Evolutionary conservation across 2,329 filamentous ascomycete species (phyloP).

Genomic region (Raffaelea arxii): DNA sequence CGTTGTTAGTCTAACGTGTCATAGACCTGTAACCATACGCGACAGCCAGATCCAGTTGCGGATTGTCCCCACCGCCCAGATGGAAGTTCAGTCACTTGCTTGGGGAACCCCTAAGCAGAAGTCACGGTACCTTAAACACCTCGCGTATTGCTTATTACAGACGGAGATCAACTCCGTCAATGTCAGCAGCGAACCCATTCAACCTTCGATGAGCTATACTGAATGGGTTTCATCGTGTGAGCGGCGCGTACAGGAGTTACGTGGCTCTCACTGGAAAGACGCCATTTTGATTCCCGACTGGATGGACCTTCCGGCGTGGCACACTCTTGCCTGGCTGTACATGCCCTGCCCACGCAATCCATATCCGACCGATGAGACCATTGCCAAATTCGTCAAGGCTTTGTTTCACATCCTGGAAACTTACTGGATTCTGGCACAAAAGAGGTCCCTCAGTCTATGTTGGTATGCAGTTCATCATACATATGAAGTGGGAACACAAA

Average conservation of each 20-base stretch:
- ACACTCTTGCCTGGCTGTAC: background rate
- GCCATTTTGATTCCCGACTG: background rate
- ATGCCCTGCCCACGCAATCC: slow-evolving; percentile 2
- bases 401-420: background rate
- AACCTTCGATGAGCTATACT: background rate
- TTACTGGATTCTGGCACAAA: background rate
- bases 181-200: background rate
- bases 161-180: slow-evolving; percentile 1
- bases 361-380: background rate
- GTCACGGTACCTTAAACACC: background rate
- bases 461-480: background rate
- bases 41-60: background rate
- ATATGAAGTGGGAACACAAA: slow-evolving; percentile 1
- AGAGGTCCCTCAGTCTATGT: background rate
- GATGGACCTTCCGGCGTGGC: background rate
- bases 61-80: background rate
- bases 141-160: background rate
- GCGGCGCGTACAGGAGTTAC: background rate
- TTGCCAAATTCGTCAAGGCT: background rate
- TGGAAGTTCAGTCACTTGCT: background rate
- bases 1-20: background rate
- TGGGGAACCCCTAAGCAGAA: background rate
- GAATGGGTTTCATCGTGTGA: background rate
- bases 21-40: background rate
- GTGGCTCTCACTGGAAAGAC: background rate